Base-by-base conservation (phyloP, 305 asterid genomes). In the Rubia occidens region DNA sequence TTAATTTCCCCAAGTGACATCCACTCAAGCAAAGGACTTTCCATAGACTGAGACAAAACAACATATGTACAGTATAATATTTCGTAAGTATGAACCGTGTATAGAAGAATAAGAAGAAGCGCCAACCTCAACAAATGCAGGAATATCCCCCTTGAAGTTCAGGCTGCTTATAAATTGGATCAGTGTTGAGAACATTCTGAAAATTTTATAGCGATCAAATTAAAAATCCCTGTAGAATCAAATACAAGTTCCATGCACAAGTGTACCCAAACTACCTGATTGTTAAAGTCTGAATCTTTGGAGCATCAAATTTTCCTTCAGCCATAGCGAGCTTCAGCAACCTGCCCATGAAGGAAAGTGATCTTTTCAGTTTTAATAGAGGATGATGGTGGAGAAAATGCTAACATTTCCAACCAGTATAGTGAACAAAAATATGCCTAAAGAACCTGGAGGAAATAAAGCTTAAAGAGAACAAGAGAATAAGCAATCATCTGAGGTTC, bases 21-120 rank as follows among this genome's bases (percentile, higher is more conserved):
- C 95, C 96, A 88, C 71, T 77, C 78, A 62, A 88, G 90, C 75
- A 90, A 73, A 32, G 95, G 79, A 60, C 71, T 76, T 69, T 83
- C 78, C 72, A 78, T 72, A 21, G 68, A 66, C 96, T 89, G 89
- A 20, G 62, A 58, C 37, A 58, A 58, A 9, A 58, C 62, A 58
- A 6, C 62, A 20, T 8, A 58, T 20, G 15, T 58, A 21, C 62
- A 20, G 40, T 29, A 60, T 21, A 60, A 26, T 21, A 29, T 60
- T 56, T 43, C 72, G 13, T 17, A 63, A 29, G 39, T 51, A 4
- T 21, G 53, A 66, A 60, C 66, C 64, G 66, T 56, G 45, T 69
- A 73, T 17, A 61, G 68, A 29, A 71, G 60, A 35, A 71, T 32
- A 69, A 32, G 43, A 63, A 17, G 74, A 53, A 53, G 59, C 3